These are phyloP conservation scores for Auriscalpium vulgare DNA, from an alignment of 768 basidiomycete genomes.

Conservation along the genomic window DNA sequence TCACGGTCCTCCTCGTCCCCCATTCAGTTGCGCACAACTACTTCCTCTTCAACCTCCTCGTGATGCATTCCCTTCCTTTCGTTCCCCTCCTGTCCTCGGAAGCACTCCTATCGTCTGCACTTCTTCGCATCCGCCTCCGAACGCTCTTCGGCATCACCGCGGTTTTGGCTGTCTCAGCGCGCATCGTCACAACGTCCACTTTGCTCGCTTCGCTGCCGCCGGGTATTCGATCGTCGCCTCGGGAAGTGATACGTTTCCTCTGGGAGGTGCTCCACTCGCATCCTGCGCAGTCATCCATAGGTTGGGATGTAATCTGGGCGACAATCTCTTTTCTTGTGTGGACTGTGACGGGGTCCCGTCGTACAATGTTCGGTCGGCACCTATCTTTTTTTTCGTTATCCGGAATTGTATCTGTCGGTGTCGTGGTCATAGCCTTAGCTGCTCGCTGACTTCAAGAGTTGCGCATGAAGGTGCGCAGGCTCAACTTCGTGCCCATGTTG, in stretches of 20 bases:
- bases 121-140: conserved; percentile 19
- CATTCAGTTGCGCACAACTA: conserved; percentile 27
- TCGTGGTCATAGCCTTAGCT: background rate
- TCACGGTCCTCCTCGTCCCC: conserved; percentile 37
- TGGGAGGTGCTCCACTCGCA: conserved; percentile 38
- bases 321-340: conserved; percentile 34
- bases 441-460: too few species aligned
- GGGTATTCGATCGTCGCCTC: conserved; percentile 4
- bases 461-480: too few species aligned
- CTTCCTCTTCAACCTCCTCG: conserved; percentile 53
- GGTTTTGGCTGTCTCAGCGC: conserved; percentile 26
- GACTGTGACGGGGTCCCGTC: conserved; percentile 9
- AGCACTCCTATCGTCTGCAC: conserved; percentile 1
- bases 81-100: conserved; percentile 36
- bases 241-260: conserved; percentile 20
- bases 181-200: conserved; percentile 24
- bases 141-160: conserved; percentile 33
- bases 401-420: background rate
- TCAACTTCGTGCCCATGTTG: too few species aligned
- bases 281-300: conserved; percentile 57
- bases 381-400: background rate
- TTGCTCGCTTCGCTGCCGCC: conserved; percentile 20
- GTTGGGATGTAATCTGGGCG: conserved; percentile 59
- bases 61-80: conserved; percentile 51
- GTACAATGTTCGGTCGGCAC: background rate